Evolutionary conservation across 140 eudicot genomes (phyloP).

Genomic region (Stevia rebaudiana): DNA sequence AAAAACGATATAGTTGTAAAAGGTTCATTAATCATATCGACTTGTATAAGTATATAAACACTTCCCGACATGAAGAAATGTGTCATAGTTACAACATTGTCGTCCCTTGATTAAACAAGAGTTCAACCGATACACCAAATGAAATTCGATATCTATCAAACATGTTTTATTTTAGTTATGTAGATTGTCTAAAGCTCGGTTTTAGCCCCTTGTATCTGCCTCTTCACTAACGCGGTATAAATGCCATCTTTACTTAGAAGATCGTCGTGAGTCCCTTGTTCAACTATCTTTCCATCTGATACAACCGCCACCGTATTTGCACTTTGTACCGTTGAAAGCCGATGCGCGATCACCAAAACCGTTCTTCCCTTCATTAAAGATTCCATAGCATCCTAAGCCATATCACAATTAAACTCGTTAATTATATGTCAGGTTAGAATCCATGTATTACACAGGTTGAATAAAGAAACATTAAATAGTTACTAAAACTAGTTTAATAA

Average conservation of each 20-base stretch:
- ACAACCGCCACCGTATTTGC: constrained; percentile 83
- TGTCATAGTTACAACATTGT: not conserved
- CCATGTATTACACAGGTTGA: no score
- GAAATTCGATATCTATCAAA: not conserved
- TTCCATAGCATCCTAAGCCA: constrained; percentile 80
- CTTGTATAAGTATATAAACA: not conserved
- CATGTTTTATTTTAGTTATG: constrained; percentile 14
- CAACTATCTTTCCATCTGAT: constrained; percentile 93
- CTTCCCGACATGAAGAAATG: not conserved
- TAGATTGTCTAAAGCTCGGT: constrained; percentile 33
- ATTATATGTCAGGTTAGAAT: no score
- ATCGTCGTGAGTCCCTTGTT: constrained; percentile 73
- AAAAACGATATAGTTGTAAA: not conserved
- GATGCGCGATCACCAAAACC: constrained; percentile 89
- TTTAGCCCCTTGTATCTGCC: constrained; percentile 72
- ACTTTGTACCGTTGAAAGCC: constrained; percentile 91
- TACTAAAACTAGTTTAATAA: no score
- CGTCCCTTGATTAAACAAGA: constrained; percentile 6
- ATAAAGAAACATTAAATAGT: no score
- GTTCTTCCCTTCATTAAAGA: constrained; percentile 84
- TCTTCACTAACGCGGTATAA: constrained; percentile 73
- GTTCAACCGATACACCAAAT: constrained; percentile 13
- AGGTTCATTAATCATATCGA: not conserved
- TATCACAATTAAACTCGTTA: not conserved
- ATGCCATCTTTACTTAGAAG: constrained; percentile 67